These are phyloP conservation scores for Cladobotryum mycophilum DNA, from an alignment of 2,329 filamentous ascomycete genomes.

Conservation along the genomic window DNA sequence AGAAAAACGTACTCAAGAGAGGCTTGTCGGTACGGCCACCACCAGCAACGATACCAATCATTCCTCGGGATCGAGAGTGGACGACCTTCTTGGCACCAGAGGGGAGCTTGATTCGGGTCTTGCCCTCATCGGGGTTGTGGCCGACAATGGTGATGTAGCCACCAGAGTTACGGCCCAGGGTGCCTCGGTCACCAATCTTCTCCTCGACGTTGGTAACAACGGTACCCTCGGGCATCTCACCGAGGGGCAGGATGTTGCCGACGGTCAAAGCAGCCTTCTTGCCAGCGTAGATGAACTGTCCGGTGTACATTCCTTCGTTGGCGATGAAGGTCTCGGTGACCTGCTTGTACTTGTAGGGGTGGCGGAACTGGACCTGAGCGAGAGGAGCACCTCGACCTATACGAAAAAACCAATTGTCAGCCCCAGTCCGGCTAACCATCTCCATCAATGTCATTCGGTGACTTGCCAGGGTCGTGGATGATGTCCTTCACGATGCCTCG, in stretches of 20 bases:
- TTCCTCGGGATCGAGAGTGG: slow-evolving; percentile 84
- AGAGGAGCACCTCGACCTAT: slow-evolving; percentile 83
- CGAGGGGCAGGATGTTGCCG: slow-evolving; percentile 94
- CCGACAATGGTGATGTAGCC: slow-evolving; percentile 99
- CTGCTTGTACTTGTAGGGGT: slow-evolving; percentile 97
- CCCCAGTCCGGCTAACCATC: slow-evolving; percentile 13
- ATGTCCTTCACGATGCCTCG: slow-evolving; percentile 98
- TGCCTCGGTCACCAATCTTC: slow-evolving; percentile 95
- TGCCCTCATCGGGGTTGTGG: slow-evolving; percentile 98
- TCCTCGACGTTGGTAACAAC: slow-evolving; percentile 99
- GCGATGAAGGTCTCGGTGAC: slow-evolving; percentile 99
- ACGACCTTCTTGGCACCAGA: slow-evolving; percentile 99
- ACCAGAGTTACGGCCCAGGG: slow-evolving; percentile 92
- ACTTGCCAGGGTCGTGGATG: slow-evolving; percentile 86
- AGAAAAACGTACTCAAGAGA: slow-evolving; percentile 66
- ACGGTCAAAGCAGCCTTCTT: slow-evolving; percentile 97
- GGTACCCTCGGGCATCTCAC: slow-evolving; percentile 96
- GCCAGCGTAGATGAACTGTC: slow-evolving; percentile 99
- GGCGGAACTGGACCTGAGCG: slow-evolving; percentile 93
- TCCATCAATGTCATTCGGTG: slow-evolving; percentile 14
- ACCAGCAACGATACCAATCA: slow-evolving; percentile 99
- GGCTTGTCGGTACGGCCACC: slow-evolving; percentile 99
- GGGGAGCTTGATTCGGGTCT: slow-evolving; percentile 99
- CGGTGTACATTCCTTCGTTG: slow-evolving; percentile 99
- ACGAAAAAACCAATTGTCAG: slow-evolving; percentile 21